Percentiles rank a stretch among this genome's conserved stretches.
These are phyloP conservation scores for Botrytis cinerea DNA, from an alignment of 2,329 filamentous ascomycete species.

Conservation along the genomic window DNA sequence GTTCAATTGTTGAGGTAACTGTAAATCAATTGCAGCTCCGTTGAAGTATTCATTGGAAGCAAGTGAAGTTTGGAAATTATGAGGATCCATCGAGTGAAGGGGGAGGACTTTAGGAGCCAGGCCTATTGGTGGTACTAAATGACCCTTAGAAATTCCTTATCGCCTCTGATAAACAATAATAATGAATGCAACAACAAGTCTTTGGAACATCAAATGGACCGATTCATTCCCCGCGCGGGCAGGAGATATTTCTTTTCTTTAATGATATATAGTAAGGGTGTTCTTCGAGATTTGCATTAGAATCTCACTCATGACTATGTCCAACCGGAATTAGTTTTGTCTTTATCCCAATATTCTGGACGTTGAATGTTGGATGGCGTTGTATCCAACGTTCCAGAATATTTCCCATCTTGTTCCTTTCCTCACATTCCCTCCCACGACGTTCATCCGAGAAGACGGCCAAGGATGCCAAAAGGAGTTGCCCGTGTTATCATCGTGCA, in stretches of 20 bases:
- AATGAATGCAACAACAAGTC: neutral
- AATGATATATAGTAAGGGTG: neutral
- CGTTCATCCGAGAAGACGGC: neutral
- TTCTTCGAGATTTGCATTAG: neutral
- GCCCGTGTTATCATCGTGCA: conserved; percentile 8
- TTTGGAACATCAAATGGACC: neutral
- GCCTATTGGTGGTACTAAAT: conserved; percentile 2
- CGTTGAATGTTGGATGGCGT: conserved; percentile 8
- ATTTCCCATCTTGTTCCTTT: neutral
- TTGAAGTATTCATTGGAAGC: conserved; percentile 6
- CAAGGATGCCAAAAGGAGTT: conserved; percentile 14
- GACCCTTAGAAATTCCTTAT: neutral
- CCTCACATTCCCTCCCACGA: neutral
- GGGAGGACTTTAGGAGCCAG: neutral
- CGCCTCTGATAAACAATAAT: conserved; percentile 7
- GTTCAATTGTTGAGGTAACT: conserved; percentile 30
- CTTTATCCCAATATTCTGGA: conserved; percentile 10
- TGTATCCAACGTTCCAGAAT: conserved; percentile 10
- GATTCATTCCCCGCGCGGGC: conserved; percentile 9
- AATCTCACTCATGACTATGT: neutral
- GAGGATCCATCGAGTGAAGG: conserved; percentile 16
- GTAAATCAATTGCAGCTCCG: neutral
- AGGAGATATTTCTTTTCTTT: neutral
- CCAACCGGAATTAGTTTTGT: conserved; percentile 2
- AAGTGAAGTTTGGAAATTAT: conserved; percentile 12